A percentile compares a stretch with the other conserved stretches of the same genome.
Evolutionary conservation across 495 filamentous ascomycete genomes (phyloP).

Genomic region (Chaetomium fimeti): DNA sequence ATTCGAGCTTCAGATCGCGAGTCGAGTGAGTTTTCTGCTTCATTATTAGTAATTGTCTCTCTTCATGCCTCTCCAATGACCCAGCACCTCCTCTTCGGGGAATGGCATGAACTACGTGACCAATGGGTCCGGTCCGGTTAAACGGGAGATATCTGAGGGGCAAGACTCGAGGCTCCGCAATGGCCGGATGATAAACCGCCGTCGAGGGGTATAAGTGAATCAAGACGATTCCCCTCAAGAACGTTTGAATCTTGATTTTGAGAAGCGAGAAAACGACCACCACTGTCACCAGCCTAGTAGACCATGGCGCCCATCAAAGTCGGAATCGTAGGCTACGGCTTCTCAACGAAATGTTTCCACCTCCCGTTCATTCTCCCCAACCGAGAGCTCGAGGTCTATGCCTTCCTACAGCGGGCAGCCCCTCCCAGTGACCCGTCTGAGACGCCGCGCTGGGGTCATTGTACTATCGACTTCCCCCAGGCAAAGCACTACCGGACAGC

Average conservation of each 20-base stretch:
- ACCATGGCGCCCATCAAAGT: constrained; percentile 34
- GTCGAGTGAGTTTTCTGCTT: neutral
- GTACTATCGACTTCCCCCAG: constrained; percentile 39
- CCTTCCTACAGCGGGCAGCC: constrained; percentile 38
- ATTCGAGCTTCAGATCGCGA: neutral
- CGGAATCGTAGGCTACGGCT: constrained; percentile 46
- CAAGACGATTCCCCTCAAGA: neutral
- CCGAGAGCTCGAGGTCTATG: constrained; percentile 60
- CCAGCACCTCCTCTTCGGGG: neutral
- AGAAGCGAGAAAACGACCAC: neutral
- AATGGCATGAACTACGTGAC: neutral
- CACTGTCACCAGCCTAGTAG: neutral
- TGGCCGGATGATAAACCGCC: neutral
- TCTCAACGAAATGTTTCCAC: constrained; percentile 72
- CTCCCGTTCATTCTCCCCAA: constrained; percentile 66
- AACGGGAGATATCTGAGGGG: constrained; percentile 7
- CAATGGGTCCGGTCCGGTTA: constrained; percentile 12
- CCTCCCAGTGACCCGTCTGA: constrained; percentile 24
- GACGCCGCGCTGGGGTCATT: constrained; percentile 30
- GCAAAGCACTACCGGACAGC: constrained; percentile 45
- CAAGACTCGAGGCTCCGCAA: neutral
- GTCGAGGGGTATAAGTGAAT: constrained; percentile 2
- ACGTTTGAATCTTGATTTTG: neutral
- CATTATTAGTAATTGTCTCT: constrained; percentile 4
- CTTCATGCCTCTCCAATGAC: neutral